Conservation (phyloP, 257 asterid species). For the Coffea canephora region DNA sequence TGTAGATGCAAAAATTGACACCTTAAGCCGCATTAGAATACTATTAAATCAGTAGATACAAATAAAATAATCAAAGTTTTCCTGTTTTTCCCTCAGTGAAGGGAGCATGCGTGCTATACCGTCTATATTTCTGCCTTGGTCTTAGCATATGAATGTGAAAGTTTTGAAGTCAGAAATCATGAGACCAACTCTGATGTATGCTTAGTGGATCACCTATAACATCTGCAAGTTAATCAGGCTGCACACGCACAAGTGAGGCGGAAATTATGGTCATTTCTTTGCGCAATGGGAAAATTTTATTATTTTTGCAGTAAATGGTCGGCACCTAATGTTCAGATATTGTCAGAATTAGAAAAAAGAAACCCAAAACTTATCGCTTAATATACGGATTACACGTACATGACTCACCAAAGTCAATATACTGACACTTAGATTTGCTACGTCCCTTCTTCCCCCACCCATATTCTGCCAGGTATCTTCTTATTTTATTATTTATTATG, state of each 20-base stretch:
- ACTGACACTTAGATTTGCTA: no score
- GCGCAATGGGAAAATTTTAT: not conserved
- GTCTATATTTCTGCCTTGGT: not conserved
- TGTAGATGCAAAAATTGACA: not conserved
- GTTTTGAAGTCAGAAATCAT: not conserved
- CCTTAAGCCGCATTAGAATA: not conserved
- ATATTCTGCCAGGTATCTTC: no score
- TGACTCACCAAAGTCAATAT: no score
- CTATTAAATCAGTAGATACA: not conserved
- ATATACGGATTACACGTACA: not conserved
- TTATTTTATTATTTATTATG: no score
- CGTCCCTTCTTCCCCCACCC: no score
- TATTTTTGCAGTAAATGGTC: not conserved
- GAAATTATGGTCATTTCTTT: no score
- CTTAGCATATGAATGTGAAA: not conserved
- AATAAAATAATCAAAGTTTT: not conserved
- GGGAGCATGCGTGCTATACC: not conserved
- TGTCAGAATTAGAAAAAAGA: not conserved
- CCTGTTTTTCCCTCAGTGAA: not conserved
- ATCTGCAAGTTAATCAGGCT: not conserved
- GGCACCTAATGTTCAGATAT: not conserved
- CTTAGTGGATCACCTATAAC: constrained; percentile 10
- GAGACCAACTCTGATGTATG: not conserved
- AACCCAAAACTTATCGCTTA: not conserved
- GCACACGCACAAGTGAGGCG: not conserved